Evolutionary conservation across 139 green algal species (phyloP).

Genomic region (Chloropicon primus): DNA sequence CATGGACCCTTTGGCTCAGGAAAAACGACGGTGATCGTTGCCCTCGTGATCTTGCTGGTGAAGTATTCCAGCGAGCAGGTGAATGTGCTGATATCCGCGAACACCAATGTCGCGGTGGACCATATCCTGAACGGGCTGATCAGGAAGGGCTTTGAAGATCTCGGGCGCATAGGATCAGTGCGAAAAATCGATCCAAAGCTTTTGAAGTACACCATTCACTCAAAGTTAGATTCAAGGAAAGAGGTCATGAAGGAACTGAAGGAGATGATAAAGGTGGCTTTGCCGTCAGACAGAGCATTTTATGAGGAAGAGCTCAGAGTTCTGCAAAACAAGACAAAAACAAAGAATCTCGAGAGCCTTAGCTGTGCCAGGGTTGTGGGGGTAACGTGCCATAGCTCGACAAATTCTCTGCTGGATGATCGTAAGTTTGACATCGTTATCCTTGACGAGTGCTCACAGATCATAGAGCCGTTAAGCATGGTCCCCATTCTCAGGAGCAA

Average conservation of each 20-base stretch:
- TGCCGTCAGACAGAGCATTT: background rate
- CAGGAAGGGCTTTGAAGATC: conserved; percentile 23
- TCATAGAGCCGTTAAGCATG: conserved; percentile 66
- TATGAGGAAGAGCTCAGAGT: conserved; percentile 23
- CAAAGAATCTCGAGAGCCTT: conserved; percentile 33
- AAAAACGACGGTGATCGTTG: conserved; percentile 8
- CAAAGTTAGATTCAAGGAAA: conserved; percentile 12
- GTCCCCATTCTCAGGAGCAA: conserved; percentile 1
- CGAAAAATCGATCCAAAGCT: conserved; percentile 45
- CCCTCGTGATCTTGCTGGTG: background rate
- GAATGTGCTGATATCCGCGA: conserved; percentile 52
- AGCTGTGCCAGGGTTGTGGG: conserved; percentile 52
- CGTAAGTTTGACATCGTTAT: conserved; percentile 57
- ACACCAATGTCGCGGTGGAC: conserved; percentile 84
- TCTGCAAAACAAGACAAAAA: conserved; percentile 39
- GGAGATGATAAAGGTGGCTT: conserved; percentile 32
- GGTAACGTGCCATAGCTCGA: conserved; percentile 51
- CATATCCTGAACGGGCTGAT: conserved; percentile 41
- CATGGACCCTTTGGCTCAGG: conserved; percentile 20
- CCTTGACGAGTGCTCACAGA: conserved; percentile 69
- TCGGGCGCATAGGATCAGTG: conserved; percentile 62
- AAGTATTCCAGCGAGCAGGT: background rate
- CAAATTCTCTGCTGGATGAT: conserved; percentile 33
- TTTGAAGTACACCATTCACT: conserved; percentile 54
- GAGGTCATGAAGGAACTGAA: conserved; percentile 35